Base-by-base conservation (phyloP, 768 basidiomycete species). In the Tubosaeta brunneosetosa region DNA sequence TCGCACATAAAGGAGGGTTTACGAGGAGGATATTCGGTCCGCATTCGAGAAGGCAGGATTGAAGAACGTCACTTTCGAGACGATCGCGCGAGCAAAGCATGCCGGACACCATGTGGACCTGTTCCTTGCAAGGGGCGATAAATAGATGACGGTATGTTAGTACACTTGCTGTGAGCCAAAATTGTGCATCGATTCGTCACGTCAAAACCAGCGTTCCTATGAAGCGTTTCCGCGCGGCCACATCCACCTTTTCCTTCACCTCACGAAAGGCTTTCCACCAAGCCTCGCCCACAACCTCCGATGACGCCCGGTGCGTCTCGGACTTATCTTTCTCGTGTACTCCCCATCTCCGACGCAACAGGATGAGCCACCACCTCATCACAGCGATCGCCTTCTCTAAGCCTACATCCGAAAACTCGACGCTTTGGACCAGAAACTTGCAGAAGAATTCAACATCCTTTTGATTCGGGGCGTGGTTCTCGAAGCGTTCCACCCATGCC, bases 191-290 rank as follows among this genome's bases (percentile, higher is more conserved):
- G 6, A 16, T 22, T 12, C 0, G 19, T 78, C 66, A 89, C 51
- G 70, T 81, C 57, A 89, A 69, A 3, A 78, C 84, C 55, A 93
- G 64, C 10, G 71, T 70, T 1, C 91, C 89, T 31, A 91, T 91
- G 64, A 89, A 93, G 52, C 80, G 81, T 66, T 77, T 79, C 55
- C 78, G 75, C 6, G 81, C 78, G 19, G 83, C 76, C n/a, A 67
- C 71, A 58, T 91, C 86, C 70, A 94, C 80, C 60, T 73, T 75
- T 12, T 61, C 72, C 71, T 85, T 89, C 3, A 91, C 83, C 29
- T 79, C 78, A 53, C 79, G 72, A 71, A 90, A 94, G 7, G 85
- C 80, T 47, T 70, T 74, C 92, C 91, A 94, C 93, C 92, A 94
- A 36, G 81, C 81, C 63, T 74, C 74, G 2, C 84, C 90, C 40